These are phyloP conservation scores for Lentinula aciculospora DNA, from an alignment of 768 basidiomycete species.

Conservation along the genomic window DNA sequence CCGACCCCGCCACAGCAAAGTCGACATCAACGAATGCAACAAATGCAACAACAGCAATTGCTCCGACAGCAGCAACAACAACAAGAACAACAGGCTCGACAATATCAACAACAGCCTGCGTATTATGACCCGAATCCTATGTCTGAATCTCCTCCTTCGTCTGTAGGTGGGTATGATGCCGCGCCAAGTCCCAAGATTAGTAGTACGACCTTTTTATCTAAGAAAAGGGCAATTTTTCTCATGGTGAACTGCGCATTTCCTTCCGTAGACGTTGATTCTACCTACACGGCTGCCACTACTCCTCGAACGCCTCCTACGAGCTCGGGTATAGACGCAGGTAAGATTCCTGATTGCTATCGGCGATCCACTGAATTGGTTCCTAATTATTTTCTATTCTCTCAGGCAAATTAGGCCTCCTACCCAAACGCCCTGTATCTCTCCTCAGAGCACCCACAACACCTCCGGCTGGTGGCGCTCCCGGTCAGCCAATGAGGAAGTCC, in stretches of 20 bases:
- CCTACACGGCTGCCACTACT: background rate
- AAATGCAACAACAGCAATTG: background rate
- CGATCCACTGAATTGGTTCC: background rate
- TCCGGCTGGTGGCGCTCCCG: constrained; percentile 8
- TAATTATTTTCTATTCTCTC: background rate
- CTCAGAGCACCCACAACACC: constrained; percentile 21
- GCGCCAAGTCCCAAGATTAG: background rate
- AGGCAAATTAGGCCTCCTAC: constrained; percentile 68
- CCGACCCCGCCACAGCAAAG: background rate
- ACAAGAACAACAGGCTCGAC: background rate
- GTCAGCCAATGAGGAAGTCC: background rate
- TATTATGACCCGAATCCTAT: constrained; percentile 29
- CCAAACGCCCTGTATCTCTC: constrained; percentile 70
- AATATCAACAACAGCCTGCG: constrained; percentile 17
- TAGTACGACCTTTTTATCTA: background rate
- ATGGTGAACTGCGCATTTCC: background rate
- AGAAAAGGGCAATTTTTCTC: background rate
- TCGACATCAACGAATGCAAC: constrained; percentile 4
- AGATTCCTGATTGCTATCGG: constrained; percentile 3
- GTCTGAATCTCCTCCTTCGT: constrained; percentile 3
- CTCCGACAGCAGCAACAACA: background rate
- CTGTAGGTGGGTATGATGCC: background rate
- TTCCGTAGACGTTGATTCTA: background rate
- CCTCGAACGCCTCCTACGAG: constrained; percentile 17
- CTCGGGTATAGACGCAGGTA: constrained; percentile 27